phyloP scores from a whole-genome alignment of 2,329 filamentous ascomycete genomes.

The Aspergillus oerlinghausenensis region DNA sequence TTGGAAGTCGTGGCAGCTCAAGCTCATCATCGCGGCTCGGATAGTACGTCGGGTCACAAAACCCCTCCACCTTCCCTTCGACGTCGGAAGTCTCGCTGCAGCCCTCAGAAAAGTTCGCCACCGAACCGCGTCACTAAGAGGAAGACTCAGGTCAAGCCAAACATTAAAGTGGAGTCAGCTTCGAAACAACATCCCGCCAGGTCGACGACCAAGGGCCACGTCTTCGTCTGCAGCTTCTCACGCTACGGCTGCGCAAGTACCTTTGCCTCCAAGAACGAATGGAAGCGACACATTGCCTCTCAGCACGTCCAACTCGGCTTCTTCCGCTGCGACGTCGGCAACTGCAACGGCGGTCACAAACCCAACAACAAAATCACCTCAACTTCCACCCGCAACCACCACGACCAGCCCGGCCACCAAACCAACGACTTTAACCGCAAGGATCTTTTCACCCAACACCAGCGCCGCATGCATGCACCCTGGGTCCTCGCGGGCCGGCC shows the following conservation, averaged over 20 bases:
- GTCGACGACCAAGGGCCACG: conserved; percentile 2
- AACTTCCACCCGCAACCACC: conserved; percentile 8
- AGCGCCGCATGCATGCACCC: conserved; percentile 76
- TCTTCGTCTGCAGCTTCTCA: conserved; percentile 71
- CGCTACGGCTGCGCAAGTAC: conserved; percentile 69
- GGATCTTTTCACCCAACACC: conserved; percentile 84
- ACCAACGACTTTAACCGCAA: conserved; percentile 80
- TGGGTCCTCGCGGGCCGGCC: conserved; percentile 47
- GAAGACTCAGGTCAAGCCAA: not conserved
- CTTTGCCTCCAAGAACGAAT: conserved; percentile 85
- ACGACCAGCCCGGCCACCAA: conserved; percentile 24
- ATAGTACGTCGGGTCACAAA: not conserved
- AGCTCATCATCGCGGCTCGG: not conserved
- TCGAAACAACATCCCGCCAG: conserved; percentile 7
- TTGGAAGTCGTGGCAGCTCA: not conserved
- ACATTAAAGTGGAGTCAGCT: conserved; percentile 6
- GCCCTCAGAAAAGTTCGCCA: not conserved
- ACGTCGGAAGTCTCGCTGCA: conserved; percentile 2
- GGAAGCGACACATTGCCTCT: conserved; percentile 81
- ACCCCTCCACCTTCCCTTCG: not conserved
- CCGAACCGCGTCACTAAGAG: not conserved
- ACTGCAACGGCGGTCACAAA: conserved; percentile 38
- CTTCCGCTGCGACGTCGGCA: conserved; percentile 69
- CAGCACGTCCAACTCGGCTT: conserved; percentile 72
- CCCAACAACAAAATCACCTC: conserved; percentile 3